These are phyloP conservation scores for Lyophyllum decastes DNA, from an alignment of 768 basidiomycete genomes.

Conservation along the genomic window DNA sequence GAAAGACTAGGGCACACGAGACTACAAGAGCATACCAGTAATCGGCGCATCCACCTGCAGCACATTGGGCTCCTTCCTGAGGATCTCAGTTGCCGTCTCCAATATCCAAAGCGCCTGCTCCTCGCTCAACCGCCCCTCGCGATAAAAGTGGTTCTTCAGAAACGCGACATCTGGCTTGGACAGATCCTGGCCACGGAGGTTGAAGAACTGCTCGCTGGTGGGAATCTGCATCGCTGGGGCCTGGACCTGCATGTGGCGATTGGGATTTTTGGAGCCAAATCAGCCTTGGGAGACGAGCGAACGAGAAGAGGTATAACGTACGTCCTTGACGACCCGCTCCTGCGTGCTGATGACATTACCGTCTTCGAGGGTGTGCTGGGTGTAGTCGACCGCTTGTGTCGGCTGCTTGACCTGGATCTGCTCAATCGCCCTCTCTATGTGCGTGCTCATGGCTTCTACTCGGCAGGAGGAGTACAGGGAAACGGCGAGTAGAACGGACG, in stretches of 20 bases:
- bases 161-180: slow-evolving; percentile 94
- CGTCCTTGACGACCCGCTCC: slow-evolving; percentile 96
- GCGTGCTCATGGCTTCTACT: slow-evolving; percentile 43
- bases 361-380: slow-evolving; percentile 91
- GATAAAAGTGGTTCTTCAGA: slow-evolving; percentile 98
- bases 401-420: slow-evolving; percentile 57
- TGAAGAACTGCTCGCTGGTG: slow-evolving; percentile 93
- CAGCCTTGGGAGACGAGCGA: background rate
- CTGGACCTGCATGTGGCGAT: slow-evolving; percentile 70
- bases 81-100: slow-evolving; percentile 80
- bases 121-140: slow-evolving; percentile 91
- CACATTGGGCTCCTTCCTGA: slow-evolving; percentile 86
- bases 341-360: slow-evolving; percentile 90
- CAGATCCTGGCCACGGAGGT: slow-evolving; percentile 66
- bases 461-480: slow-evolving; percentile 9
- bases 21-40: slow-evolving; percentile 63
- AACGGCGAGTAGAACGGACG: slow-evolving; percentile 11
- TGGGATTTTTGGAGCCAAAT: slow-evolving; percentile 1
- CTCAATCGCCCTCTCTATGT: slow-evolving; percentile 68
- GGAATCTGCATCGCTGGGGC: slow-evolving; percentile 94
- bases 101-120: slow-evolving; percentile 96
- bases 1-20: background rate
- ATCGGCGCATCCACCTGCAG: slow-evolving; percentile 96
- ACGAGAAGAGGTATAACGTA: slow-evolving; percentile 36
- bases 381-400: slow-evolving; percentile 79